Conservation (phyloP, 139 green algal species). For the Chlamydomonas sp. region DNA sequence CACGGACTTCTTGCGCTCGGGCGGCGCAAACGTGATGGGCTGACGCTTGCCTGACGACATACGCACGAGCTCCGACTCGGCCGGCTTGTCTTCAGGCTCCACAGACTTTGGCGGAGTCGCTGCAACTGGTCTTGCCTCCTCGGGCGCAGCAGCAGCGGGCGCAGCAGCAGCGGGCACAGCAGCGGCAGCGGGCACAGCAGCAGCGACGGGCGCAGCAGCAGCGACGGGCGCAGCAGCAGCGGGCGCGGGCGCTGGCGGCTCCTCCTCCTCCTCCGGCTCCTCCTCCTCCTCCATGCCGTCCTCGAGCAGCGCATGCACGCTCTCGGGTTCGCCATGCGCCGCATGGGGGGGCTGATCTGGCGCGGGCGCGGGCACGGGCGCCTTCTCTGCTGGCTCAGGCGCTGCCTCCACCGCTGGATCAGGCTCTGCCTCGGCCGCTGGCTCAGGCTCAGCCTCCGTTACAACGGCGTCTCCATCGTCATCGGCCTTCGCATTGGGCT, state of each 20-base stretch:
- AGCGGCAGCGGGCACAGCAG: not conserved
- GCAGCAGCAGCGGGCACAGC: not conserved
- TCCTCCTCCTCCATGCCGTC: not conserved
- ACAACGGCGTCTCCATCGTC: too few species aligned
- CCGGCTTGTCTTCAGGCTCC: not conserved
- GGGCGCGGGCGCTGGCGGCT: not conserved
- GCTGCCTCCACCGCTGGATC: not conserved
- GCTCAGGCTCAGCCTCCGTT: not conserved
- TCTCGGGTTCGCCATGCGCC: not conserved
- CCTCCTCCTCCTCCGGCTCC: not conserved
- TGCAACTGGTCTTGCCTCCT: not conserved
- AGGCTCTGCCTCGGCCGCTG: not conserved
- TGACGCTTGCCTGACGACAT: not conserved
- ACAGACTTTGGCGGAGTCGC: not conserved
- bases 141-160: not conserved
- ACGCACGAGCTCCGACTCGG: not conserved
- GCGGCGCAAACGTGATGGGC: slow-evolving; percentile 6
- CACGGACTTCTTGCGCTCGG: not conserved
- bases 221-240: not conserved
- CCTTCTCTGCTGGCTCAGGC: not conserved
- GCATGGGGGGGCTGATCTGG: not conserved
- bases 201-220: too few species aligned
- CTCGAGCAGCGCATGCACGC: slow-evolving; percentile 2
- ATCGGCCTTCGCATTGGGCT: not conserved
- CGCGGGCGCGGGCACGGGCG: not conserved